Percentiles rank a stretch among this genome's conserved stretches.
Conservation (phyloP, 176 grass and related monocot genomes). For the Phoenix roebelenii region DNA sequence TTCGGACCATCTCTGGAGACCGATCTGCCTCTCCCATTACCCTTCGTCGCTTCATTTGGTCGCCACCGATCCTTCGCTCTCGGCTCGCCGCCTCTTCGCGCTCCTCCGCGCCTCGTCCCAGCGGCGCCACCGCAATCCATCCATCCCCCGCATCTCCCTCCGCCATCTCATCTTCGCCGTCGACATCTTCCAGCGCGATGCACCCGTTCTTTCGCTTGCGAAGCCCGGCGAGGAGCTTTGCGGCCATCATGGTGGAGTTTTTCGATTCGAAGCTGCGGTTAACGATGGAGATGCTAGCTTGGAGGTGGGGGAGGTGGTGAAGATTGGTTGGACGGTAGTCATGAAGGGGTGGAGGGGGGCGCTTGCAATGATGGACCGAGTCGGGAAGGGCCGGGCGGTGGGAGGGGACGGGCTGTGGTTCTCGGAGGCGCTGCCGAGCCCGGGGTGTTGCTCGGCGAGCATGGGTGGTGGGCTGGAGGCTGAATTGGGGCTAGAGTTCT, state of each 20-base stretch:
- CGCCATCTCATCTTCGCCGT: constrained; percentile 40
- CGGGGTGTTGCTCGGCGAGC: constrained; percentile 14
- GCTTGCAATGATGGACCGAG: constrained; percentile 47
- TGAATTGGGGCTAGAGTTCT: constrained; percentile 37
- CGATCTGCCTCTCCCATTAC: constrained; percentile 43
- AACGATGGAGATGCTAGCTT: neutral
- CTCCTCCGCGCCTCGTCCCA: constrained; percentile 32
- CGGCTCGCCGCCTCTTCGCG: constrained; percentile 40
- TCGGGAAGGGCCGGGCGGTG: constrained; percentile 29
- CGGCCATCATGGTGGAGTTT: constrained; percentile 6
- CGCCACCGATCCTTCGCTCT: neutral
- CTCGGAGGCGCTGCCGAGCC: constrained; percentile 29
- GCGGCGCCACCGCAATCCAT: constrained; percentile 9
- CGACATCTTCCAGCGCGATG: constrained; percentile 34
- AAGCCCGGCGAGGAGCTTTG: constrained; percentile 11
- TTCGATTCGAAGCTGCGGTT: constrained; percentile 47
- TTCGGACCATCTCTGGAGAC: constrained; percentile 49
- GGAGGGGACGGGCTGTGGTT: constrained; percentile 33
- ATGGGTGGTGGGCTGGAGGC: constrained; percentile 29
- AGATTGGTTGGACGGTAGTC: constrained; percentile 48
- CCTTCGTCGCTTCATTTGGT: constrained; percentile 36
- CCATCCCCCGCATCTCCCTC: constrained; percentile 35
- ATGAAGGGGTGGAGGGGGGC: constrained; percentile 24
- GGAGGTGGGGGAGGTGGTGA: constrained; percentile 20
- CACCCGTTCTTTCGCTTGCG: constrained; percentile 26